Conservation (phyloP, 139 green algal genomes). For the Closterium sp. region DNA sequence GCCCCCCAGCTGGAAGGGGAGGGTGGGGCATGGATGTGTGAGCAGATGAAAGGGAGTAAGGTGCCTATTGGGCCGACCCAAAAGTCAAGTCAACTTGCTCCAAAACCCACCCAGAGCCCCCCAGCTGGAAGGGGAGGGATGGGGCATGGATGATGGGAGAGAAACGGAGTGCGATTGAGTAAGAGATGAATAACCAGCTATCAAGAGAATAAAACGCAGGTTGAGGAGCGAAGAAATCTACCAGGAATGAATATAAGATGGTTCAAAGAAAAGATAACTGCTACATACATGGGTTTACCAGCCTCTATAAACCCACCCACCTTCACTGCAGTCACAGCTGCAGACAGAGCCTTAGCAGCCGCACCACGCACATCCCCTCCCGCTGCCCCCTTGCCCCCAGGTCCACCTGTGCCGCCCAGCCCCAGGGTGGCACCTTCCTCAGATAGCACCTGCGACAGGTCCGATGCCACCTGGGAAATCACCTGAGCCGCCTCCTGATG, state of each 20-base stretch:
- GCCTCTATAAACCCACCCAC: too few species aligned
- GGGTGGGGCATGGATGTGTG: too few species aligned
- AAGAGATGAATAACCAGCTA: too few species aligned
- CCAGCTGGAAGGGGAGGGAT: neutral
- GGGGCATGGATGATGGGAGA: too few species aligned
- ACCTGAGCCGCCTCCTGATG: neutral
- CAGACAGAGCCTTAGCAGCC: neutral
- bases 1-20: neutral
- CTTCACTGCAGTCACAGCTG: neutral
- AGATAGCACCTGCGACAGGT: neutral
- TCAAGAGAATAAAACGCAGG: too few species aligned
- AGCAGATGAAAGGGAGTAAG: too few species aligned
- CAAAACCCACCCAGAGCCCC: neutral
- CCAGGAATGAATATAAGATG: too few species aligned
- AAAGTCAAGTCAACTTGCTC: neutral
- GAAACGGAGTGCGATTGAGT: too few species aligned
- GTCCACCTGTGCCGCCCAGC: neutral
- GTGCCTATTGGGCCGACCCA: too few species aligned
- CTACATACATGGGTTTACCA: too few species aligned
- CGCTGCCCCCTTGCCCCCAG: neutral
- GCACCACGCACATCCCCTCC: neutral
- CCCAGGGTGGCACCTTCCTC: neutral
- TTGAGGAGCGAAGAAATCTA: too few species aligned
- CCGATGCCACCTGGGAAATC: neutral
- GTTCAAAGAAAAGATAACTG: too few species aligned